A percentile compares a stretch with the other conserved stretches of the same genome.
These are phyloP conservation scores for Aspergillus intermedius DNA, from an alignment of 2,329 filamentous ascomycete species.

Conservation along the genomic window DNA sequence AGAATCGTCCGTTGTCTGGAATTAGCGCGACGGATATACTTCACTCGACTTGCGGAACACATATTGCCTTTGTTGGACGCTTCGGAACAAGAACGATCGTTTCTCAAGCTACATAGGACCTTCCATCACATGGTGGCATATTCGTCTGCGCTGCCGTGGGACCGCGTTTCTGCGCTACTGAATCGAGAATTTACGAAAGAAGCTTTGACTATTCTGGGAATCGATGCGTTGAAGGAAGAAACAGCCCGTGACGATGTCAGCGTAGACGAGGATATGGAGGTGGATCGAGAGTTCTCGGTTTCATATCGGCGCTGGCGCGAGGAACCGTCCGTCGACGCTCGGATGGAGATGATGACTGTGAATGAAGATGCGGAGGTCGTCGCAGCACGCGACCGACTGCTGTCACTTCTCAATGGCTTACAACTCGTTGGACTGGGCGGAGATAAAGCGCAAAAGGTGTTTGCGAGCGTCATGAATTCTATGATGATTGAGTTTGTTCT, in stretches of 20 bases:
- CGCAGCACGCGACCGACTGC: slow-evolving; percentile 27
- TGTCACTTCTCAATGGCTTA: slow-evolving; percentile 40
- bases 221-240: slow-evolving; percentile 25
- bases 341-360: slow-evolving; percentile 28
- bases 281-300: slow-evolving; percentile 30
- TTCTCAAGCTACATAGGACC: slow-evolving; percentile 34
- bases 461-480: slow-evolving; percentile 53
- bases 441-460: slow-evolving; percentile 49
- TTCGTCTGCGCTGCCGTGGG: slow-evolving; percentile 33
- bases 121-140: slow-evolving; percentile 45
- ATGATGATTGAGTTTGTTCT: slow-evolving; percentile 52
- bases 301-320: slow-evolving; percentile 34
- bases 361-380: slow-evolving; percentile 22
- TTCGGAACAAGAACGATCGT: slow-evolving; percentile 22
- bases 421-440: slow-evolving; percentile 51
- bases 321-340: slow-evolving; percentile 21
- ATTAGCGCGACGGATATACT: slow-evolving; percentile 32
- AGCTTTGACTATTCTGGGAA: slow-evolving; percentile 37
- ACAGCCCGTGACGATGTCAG: slow-evolving; percentile 11
- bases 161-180: slow-evolving; percentile 38
- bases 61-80: slow-evolving; percentile 23
- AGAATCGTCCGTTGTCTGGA: slow-evolving; percentile 30
- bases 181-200: slow-evolving; percentile 40
- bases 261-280: slow-evolving; percentile 29
- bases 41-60: slow-evolving; percentile 29